These are phyloP conservation scores for Plasmodium gaboni DNA, from an alignment of 169 alveolate species.

Conservation along the genomic window DNA sequence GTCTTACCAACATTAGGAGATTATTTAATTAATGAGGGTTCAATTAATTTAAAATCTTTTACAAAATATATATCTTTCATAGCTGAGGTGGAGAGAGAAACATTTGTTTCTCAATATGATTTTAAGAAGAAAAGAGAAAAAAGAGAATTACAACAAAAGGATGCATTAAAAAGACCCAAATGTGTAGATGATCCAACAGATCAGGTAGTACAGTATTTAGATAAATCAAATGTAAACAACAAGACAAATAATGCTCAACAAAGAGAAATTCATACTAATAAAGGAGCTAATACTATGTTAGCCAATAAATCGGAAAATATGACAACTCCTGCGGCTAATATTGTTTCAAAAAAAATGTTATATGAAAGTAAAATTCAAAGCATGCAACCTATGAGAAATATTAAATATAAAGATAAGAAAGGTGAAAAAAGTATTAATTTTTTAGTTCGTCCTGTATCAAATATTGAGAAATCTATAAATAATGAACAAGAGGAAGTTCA, in stretches of 20 bases:
- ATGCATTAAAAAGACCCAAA: constrained; percentile 46
- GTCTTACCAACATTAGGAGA: constrained; percentile 92
- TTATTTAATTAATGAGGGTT: constrained; percentile 92
- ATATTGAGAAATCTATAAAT: background rate
- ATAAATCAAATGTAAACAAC: background rate
- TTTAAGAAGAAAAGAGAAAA: constrained; percentile 87
- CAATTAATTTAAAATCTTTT: constrained; percentile 85
- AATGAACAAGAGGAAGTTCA: background rate
- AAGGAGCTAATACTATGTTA: background rate
- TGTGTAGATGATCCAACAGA: constrained; percentile 24
- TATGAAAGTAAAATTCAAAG: constrained; percentile 64
- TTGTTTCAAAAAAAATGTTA: constrained; percentile 27
- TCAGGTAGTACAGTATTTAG: too few species aligned
- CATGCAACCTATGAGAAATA: constrained; percentile 75
- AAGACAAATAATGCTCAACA: background rate
- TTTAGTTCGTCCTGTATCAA: constrained; percentile 58
- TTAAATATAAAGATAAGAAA: constrained; percentile 64
- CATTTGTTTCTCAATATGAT: constrained; percentile 86
- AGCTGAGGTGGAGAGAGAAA: constrained; percentile 91
- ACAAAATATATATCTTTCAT: constrained; percentile 84
- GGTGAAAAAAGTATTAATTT: constrained; percentile 69
- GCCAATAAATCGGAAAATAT: background rate
- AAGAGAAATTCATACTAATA: background rate
- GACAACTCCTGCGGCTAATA: background rate
- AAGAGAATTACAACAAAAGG: constrained; percentile 79